Evolutionary conservation across 202 grass and related monocot species (phyloP).

Genomic region (Hordeum pubiflorum): DNA sequence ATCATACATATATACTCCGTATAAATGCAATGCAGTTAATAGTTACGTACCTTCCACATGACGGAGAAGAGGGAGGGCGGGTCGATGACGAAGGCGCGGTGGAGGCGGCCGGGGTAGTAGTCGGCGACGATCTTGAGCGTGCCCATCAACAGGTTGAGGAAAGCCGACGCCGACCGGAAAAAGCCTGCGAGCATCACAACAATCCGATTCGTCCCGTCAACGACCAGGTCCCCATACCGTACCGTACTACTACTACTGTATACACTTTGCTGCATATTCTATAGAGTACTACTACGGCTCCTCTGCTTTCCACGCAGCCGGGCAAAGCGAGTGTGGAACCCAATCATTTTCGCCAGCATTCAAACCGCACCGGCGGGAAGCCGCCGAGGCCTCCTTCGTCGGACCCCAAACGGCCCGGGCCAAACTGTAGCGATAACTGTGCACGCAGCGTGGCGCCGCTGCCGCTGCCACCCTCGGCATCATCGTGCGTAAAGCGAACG

Average conservation of each 20-base stretch:
- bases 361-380: constrained; percentile 43
- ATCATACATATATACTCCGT: no score
- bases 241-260: neutral
- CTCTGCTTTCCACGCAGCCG: constrained; percentile 7
- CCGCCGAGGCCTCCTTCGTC: neutral
- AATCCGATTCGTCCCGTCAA: constrained; percentile 32
- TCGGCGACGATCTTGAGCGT: constrained; percentile 90
- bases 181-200: constrained; percentile 47
- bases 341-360: constrained; percentile 19
- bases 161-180: constrained; percentile 89
- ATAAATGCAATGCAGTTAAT: no score
- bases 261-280: constrained; percentile 16
- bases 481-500: neutral
- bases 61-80: constrained; percentile 87
- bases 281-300: neutral
- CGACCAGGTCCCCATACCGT: neutral
- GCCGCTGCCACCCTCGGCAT: no score
- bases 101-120: constrained; percentile 89
- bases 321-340: neutral
- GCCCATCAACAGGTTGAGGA: constrained; percentile 81
- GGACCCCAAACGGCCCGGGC: neutral
- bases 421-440: neutral
- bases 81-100: constrained; percentile 83
- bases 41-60: constrained; percentile 73
- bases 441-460: neutral